A percentile compares a stretch with the other conserved stretches of the same genome.
Evolutionary conservation across 768 basidiomycete species (phyloP).

Genomic region (Lactarius indigo): DNA sequence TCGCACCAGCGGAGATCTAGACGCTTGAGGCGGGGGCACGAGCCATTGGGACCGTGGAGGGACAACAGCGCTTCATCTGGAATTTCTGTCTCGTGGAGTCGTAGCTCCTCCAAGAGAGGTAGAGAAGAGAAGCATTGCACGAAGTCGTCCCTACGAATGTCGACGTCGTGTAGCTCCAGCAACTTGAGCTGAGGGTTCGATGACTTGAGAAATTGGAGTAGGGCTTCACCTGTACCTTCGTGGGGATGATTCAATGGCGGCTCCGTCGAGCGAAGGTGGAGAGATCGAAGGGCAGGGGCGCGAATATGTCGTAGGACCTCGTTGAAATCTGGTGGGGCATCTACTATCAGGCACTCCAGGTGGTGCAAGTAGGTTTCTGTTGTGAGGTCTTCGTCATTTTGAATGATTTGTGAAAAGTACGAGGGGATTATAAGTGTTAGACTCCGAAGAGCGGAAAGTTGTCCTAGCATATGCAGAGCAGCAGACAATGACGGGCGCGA

Average conservation of each 20-base stretch:
- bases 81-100: constrained; percentile 58
- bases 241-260: constrained; percentile 35
- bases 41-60: constrained; percentile 38
- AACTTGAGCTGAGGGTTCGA: constrained; percentile 34
- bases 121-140: constrained; percentile 36
- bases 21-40: constrained; percentile 45
- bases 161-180: constrained; percentile 50
- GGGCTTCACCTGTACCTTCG: constrained; percentile 32
- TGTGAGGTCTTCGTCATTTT: constrained; percentile 19
- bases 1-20: constrained; percentile 61
- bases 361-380: constrained; percentile 27
- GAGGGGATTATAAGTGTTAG: constrained; percentile 41
- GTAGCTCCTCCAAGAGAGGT: constrained; percentile 44
- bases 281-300: constrained; percentile 36
- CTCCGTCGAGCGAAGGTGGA: constrained; percentile 42
- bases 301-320: constrained; percentile 32
- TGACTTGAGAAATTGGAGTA: constrained; percentile 33
- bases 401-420: constrained; percentile 30
- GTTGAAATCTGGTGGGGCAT: constrained; percentile 34
- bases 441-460: constrained; percentile 39
- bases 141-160: constrained; percentile 40
- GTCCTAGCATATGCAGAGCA: constrained; percentile 34
- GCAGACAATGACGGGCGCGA: constrained; percentile 27
- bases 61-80: constrained; percentile 41
- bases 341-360: constrained; percentile 33